phyloP scores from a whole-genome alignment of 163 green algal species.

The Picocystis sp. region DNA sequence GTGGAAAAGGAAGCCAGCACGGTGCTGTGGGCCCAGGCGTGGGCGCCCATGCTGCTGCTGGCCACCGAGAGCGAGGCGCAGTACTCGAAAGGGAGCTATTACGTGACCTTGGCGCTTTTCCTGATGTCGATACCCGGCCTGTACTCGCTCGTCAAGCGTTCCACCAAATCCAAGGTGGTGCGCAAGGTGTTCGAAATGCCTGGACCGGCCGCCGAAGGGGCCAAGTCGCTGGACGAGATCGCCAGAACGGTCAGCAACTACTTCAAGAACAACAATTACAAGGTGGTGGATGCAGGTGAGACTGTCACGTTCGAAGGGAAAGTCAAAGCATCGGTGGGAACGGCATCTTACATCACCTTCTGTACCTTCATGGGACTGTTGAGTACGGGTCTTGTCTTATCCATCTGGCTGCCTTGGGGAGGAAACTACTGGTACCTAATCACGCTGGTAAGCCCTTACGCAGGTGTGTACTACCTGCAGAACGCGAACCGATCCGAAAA shows the following conservation, averaged over 20 bases:
- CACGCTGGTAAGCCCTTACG: conserved; percentile 50
- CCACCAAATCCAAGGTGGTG: conserved; percentile 62
- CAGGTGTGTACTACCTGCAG: conserved; percentile 78
- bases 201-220: conserved; percentile 12
- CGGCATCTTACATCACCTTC: conserved; percentile 75
- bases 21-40: no score
- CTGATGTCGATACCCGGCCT: conserved; percentile 76
- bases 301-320: conserved; percentile 85
- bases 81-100: conserved; percentile 51
- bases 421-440: conserved; percentile 85
- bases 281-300: conserved; percentile 64
- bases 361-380: conserved; percentile 69
- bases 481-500: conserved; percentile 48
- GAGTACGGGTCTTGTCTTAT: conserved; percentile 10
- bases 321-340: conserved; percentile 57
- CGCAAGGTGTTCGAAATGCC: conserved; percentile 26
- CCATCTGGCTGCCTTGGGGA: neutral
- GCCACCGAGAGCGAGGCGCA: conserved; percentile 7
- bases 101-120: conserved; percentile 80
- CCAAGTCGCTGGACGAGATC: conserved; percentile 21
- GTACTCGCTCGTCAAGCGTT: conserved; percentile 90
- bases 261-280: conserved; percentile 39
- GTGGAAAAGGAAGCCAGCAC: no score
- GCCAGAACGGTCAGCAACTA: conserved; percentile 6
- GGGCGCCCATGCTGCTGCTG: no score